Evolutionary conservation across 352 stramenopile genomes (phyloP), one percentile per base, ranked within the genome.

Genomic region (Pythium brassicae): DNA sequence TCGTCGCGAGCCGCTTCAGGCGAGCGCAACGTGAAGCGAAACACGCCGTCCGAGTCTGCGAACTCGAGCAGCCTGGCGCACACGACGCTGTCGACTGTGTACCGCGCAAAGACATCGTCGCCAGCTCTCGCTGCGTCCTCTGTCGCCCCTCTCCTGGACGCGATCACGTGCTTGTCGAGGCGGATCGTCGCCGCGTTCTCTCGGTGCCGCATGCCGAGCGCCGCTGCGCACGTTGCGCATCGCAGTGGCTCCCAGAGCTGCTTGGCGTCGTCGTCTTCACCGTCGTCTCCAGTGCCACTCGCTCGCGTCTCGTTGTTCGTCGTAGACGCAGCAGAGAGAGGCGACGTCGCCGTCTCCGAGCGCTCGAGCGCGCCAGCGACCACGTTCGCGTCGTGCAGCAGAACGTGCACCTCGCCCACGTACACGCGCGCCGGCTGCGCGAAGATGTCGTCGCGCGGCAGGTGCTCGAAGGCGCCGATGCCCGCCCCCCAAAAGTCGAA

Each of bases 401-500:
- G 55, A 1, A 94, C 55, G 44, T 83, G 78, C 0, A 77, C 74
- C 57, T 89, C 76, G 2, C 77, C 81, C 26, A 94, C 75, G 46
- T 83, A 81, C 14, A 90, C 60, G 17, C 81, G 75, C 7, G 55
- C 54, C 20, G 50, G 26, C 14, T 85, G 71, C 2, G 81, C 75
- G 20, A 76, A 62, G 48, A 94, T 92, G 46, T 72, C 71, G 35
- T 92, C 79, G 0, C 78, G 69, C 5, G 83, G 81, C 55, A 93
- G 78, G 44, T 93, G 78, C 57, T 91, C 80, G 58, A 93, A 93
- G 3, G 76, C 83, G 40, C 83, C 83, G 50, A 87, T 76, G 9
- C 80, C 83, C 35, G 78, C 75, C 11, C 83, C 83, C 83, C 83
- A 91, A 50, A 92, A 94, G 57, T 94, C 83, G 39, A 90, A 86